Evolutionary conservation across 2,329 filamentous ascomycete species (phyloP).

Genomic region (Aureobasidium sp.): DNA sequence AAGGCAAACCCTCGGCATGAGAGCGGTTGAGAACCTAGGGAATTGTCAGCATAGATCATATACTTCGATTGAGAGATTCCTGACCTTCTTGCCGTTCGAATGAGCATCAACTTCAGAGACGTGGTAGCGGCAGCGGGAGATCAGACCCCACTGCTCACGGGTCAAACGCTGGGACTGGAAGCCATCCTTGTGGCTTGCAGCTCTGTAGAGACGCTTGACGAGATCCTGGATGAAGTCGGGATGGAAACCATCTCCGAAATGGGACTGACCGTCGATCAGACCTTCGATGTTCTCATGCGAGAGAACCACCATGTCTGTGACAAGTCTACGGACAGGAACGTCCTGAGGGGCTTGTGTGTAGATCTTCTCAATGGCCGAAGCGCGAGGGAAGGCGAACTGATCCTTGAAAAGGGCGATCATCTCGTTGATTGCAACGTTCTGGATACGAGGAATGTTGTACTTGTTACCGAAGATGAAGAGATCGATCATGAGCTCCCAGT

Average conservation of each 20-base stretch:
- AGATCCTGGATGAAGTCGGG: not conserved
- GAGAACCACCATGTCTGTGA: not conserved
- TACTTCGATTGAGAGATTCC: not conserved
- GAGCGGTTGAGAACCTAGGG: not conserved
- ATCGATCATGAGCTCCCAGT: not conserved
- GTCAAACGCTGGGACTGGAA: not conserved
- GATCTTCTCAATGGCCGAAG: not conserved
- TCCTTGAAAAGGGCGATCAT: not conserved
- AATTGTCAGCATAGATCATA: not conserved
- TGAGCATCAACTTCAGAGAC: not conserved
- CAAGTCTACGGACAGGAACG: not conserved
- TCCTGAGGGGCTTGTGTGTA: not conserved
- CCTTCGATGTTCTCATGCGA: not conserved
- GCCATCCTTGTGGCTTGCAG: not conserved
- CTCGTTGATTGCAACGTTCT: conserved; percentile 1
- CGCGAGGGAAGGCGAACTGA: not conserved
- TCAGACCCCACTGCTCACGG: not conserved
- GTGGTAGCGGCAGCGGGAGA: not conserved
- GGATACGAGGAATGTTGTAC: not conserved
- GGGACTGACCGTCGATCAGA: not conserved
- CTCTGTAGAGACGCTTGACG: not conserved
- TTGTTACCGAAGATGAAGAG: conserved; percentile 3
- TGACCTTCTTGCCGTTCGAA: not conserved
- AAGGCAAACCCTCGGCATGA: not conserved
- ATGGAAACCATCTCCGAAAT: not conserved